Evolutionary conservation across 1,139 yeast species (phyloP).

Genomic region (Blastobotrys serpentis): DNA sequence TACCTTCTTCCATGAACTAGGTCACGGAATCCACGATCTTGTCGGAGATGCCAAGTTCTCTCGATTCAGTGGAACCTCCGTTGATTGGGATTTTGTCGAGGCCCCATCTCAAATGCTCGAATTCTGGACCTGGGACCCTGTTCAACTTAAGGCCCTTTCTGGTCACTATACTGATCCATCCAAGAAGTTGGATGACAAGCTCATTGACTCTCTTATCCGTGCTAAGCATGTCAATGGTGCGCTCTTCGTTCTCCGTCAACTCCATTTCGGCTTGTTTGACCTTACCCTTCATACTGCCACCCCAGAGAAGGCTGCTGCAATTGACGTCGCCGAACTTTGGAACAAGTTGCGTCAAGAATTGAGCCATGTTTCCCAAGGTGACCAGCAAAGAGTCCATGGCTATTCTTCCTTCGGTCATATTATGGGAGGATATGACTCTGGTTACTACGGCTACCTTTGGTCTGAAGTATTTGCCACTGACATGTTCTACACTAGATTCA

Average conservation of each 20-base stretch:
- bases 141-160: slow-evolving; percentile 58
- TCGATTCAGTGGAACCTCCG: slow-evolving; percentile 72
- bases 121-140: slow-evolving; percentile 80
- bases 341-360: slow-evolving; percentile 59
- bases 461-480: slow-evolving; percentile 84
- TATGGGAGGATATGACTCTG: slow-evolving; percentile 82
- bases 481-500: slow-evolving; percentile 72
- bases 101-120: slow-evolving; percentile 90
- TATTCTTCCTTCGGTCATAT: slow-evolving; percentile 79
- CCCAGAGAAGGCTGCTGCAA: slow-evolving; percentile 41
- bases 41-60: slow-evolving; percentile 64
- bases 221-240: slow-evolving; percentile 80
- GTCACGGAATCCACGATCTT: slow-evolving; percentile 83
- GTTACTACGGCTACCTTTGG: slow-evolving; percentile 85
- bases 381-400: slow-evolving; percentile 57
- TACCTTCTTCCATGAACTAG: slow-evolving; percentile 86
- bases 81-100: slow-evolving; percentile 83
- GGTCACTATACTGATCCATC: slow-evolving; percentile 61
- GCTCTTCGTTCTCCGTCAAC: slow-evolving; percentile 65
- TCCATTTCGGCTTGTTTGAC: slow-evolving; percentile 76
- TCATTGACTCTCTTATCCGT: slow-evolving; percentile 58
- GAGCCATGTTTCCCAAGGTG: slow-evolving; percentile 53
- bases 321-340: slow-evolving; percentile 60
- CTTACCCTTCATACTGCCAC: slow-evolving; percentile 62
- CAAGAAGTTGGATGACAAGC: slow-evolving; percentile 55